A percentile compares a stretch with the other conserved stretches of the same genome.
Conservation (phyloP, 139 green algal species). For the Chlorella vulgaris region DNA sequence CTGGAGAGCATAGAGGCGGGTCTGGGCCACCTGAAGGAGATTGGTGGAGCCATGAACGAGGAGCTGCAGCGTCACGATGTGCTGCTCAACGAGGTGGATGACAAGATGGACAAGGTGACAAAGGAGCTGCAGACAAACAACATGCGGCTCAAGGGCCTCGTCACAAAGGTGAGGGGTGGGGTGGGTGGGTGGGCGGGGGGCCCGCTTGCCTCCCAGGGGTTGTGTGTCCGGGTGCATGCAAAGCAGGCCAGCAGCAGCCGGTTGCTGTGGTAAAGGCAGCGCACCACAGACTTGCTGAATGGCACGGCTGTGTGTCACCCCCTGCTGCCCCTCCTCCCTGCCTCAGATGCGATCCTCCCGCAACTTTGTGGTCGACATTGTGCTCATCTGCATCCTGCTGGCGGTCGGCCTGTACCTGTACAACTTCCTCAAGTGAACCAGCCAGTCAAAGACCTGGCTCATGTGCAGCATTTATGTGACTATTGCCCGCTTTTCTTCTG, state of each 20-base stretch:
- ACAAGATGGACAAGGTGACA: slow-evolving; percentile 79
- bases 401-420: slow-evolving; percentile 81
- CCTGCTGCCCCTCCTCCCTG: not conserved
- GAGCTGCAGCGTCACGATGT: slow-evolving; percentile 81
- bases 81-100: slow-evolving; percentile 82
- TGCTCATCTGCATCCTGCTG: slow-evolving; percentile 83
- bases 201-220: not conserved
- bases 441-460: too few species aligned
- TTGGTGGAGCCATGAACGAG: slow-evolving; percentile 77
- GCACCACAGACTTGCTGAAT: too few species aligned
- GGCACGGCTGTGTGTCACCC: not conserved
- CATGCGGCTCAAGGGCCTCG: slow-evolving; percentile 75
- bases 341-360: slow-evolving; percentile 73
- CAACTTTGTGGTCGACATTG: slow-evolving; percentile 89
- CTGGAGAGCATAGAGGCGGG: slow-evolving; percentile 79
- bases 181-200: not conserved
- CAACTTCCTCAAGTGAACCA: slow-evolving; percentile 41
- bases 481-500: not conserved
- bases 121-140: slow-evolving; percentile 83
- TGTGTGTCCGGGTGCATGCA: too few species aligned
- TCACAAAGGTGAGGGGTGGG: slow-evolving; percentile 58
- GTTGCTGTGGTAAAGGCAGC: too few species aligned
- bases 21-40: slow-evolving; percentile 71
- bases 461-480: not conserved
- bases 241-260: too few species aligned